phyloP scores from a whole-genome alignment of 1,284 basidiomycete species.

The Sparassis latifolia region DNA sequence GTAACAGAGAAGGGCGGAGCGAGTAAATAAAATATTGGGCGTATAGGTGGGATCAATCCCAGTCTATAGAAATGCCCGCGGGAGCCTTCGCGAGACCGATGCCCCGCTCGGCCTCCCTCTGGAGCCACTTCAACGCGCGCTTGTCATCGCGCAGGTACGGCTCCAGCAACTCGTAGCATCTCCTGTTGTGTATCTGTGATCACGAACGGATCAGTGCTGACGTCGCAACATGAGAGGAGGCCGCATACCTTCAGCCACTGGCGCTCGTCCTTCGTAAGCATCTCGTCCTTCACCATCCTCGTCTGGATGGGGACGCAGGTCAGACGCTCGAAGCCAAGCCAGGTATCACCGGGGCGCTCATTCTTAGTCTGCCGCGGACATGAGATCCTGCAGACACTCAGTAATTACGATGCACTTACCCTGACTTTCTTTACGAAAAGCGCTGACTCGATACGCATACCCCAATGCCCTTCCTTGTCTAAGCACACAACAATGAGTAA shows the following conservation, averaged over 20 bases:
- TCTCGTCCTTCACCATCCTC: conserved; percentile 77
- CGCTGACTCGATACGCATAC: conserved; percentile 87
- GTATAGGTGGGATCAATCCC: conserved; percentile 42
- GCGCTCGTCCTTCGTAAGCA: conserved; percentile 85
- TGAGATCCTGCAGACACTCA: background rate
- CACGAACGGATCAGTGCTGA: background rate
- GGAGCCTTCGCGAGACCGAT: conserved; percentile 58
- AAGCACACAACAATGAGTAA: background rate
- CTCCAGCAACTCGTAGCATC: conserved; percentile 64
- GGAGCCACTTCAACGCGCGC: conserved; percentile 76
- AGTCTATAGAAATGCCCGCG: conserved; percentile 67
- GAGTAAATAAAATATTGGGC: background rate
- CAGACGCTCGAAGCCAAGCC: conserved; percentile 84
- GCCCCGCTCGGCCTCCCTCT: conserved; percentile 64
- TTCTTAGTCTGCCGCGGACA: conserved; percentile 49
- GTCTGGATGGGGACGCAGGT: conserved; percentile 94
- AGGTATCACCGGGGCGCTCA: conserved; percentile 67
- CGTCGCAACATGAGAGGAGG: background rate
- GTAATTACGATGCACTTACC: conserved; percentile 35
- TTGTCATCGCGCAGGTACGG: conserved; percentile 76
- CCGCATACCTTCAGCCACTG: conserved; percentile 76
- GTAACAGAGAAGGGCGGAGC: background rate
- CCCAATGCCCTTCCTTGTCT: conserved; percentile 83
- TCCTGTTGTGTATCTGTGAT: conserved; percentile 75
- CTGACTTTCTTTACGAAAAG: conserved; percentile 63